phyloP scores from a whole-genome alignment of 306 rosid species.

The Datisca glomerata region DNA sequence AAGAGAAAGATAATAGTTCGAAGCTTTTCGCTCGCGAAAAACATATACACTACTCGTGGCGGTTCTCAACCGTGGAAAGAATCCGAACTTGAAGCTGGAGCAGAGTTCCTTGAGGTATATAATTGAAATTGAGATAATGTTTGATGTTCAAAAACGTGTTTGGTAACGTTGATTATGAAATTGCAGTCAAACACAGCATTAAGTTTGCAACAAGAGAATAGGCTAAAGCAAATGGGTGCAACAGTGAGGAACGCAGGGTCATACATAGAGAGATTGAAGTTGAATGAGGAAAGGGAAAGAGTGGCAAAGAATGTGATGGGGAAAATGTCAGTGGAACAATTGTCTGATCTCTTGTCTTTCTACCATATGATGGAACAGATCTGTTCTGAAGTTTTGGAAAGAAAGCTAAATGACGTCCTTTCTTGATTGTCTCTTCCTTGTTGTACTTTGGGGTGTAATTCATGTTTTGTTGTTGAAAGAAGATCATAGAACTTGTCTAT shows the following conservation, averaged over 20 bases:
- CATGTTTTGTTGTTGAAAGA: too few species aligned
- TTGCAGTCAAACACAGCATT: conserved; percentile 77
- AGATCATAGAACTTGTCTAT: too few species aligned
- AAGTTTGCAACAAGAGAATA: conserved; percentile 71
- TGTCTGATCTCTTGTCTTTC: conserved; percentile 70
- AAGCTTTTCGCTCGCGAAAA: conserved; percentile 74
- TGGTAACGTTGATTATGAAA: too few species aligned
- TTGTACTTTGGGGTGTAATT: too few species aligned
- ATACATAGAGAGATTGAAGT: conserved; percentile 45
- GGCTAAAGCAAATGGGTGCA: conserved; percentile 94
- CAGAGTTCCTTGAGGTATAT: conserved; percentile 67
- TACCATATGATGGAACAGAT: conserved; percentile 78
- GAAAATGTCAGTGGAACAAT: conserved; percentile 61
- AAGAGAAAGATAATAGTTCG: conserved; percentile 38
- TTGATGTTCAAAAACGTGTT: too few species aligned
- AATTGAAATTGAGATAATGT: not conserved
- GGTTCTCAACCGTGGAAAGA: conserved; percentile 26
- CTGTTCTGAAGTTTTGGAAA: conserved; percentile 57
- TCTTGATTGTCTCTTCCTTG: too few species aligned
- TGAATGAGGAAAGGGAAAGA: conserved; percentile 54
- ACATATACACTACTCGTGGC: conserved; percentile 40
- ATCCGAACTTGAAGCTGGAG: conserved; percentile 75
- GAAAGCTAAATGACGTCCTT: conserved; percentile 42
- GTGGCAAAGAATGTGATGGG: conserved; percentile 62
- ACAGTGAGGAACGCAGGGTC: conserved; percentile 81